phyloP scores from a whole-genome alignment of 257 asterid genomes.

The Gardenia jasminoides region DNA sequence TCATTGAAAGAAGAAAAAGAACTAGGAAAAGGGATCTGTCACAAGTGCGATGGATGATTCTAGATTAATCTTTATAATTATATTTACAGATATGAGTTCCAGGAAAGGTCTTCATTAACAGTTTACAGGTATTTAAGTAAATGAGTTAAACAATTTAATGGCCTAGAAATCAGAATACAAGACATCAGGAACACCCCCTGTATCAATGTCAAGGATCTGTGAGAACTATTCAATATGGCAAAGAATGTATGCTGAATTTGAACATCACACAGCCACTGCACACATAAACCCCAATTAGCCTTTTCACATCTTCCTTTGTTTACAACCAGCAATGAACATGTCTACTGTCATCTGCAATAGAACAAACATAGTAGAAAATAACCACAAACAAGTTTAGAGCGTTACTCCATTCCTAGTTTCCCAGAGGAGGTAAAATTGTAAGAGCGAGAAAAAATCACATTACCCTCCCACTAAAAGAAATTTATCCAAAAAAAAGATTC shows the following conservation, averaged over 20 bases:
- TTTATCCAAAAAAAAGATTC: too few species aligned
- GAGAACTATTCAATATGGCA: not conserved
- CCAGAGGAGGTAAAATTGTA: not conserved
- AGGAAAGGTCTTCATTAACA: not conserved
- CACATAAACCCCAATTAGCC: not conserved
- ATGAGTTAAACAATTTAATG: not conserved
- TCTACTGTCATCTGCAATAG: not conserved
- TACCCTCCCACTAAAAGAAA: not conserved
- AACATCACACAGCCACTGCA: not conserved
- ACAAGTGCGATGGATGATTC: too few species aligned
- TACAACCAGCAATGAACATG: not conserved
- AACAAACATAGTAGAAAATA: not conserved
- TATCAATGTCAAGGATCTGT: not conserved
- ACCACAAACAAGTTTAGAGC: not conserved
- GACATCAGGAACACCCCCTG: not conserved
- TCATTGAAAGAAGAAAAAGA: not conserved
- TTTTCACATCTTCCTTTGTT: not conserved
- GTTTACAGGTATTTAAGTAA: not conserved
- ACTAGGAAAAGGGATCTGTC: not conserved
- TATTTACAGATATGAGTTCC: not conserved
- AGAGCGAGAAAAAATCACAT: not conserved
- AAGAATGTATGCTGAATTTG: not conserved
- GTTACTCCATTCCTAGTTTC: not conserved
- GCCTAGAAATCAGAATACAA: not conserved
- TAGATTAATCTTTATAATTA: too few species aligned